Evolutionary conservation across 192 early-diverging fungal genomes (phyloP).

Genomic region (Umbelopsis ramanniana): DNA sequence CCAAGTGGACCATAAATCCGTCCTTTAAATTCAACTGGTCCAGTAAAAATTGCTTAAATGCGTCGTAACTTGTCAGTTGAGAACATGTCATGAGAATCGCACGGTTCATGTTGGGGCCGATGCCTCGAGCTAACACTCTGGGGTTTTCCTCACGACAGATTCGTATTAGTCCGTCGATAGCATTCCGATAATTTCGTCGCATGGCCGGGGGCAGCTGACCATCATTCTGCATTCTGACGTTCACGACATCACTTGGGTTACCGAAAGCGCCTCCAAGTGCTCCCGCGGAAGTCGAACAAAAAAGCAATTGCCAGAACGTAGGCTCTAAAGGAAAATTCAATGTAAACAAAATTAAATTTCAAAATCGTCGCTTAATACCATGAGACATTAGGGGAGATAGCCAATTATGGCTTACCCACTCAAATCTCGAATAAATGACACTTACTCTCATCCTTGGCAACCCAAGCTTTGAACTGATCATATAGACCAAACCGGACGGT

Average conservation of each 20-base stretch:
- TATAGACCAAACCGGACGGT: slow-evolving; percentile 82
- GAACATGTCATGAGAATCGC: slow-evolving; percentile 84
- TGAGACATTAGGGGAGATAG: not conserved
- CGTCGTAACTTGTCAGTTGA: slow-evolving; percentile 79
- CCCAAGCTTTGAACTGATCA: slow-evolving; percentile 66
- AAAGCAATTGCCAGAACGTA: slow-evolving; percentile 40
- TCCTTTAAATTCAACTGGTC: slow-evolving; percentile 63
- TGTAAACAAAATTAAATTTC: not conserved
- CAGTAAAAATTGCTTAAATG: slow-evolving; percentile 71
- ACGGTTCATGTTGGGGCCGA: slow-evolving; percentile 86
- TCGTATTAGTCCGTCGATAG: slow-evolving; percentile 71
- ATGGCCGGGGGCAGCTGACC: slow-evolving; percentile 64
- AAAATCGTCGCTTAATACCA: slow-evolving; percentile 15
- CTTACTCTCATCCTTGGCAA: slow-evolving; percentile 57
- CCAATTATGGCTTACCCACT: not conserved
- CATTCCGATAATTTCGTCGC: slow-evolving; percentile 77
- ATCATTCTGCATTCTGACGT: slow-evolving; percentile 84
- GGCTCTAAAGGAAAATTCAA: slow-evolving; percentile 31
- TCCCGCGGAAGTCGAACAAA: slow-evolving; percentile 52
- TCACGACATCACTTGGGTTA: slow-evolving; percentile 80
- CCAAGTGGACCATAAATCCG: slow-evolving; percentile 70
- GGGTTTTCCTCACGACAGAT: slow-evolving; percentile 81
- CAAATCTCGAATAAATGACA: not conserved
- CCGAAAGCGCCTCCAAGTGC: slow-evolving; percentile 70
- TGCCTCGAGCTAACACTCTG: slow-evolving; percentile 82